Evolutionary conservation across 371 early-diverging fungal species (phyloP).

Genomic region (Lichtheimia corymbifera): DNA sequence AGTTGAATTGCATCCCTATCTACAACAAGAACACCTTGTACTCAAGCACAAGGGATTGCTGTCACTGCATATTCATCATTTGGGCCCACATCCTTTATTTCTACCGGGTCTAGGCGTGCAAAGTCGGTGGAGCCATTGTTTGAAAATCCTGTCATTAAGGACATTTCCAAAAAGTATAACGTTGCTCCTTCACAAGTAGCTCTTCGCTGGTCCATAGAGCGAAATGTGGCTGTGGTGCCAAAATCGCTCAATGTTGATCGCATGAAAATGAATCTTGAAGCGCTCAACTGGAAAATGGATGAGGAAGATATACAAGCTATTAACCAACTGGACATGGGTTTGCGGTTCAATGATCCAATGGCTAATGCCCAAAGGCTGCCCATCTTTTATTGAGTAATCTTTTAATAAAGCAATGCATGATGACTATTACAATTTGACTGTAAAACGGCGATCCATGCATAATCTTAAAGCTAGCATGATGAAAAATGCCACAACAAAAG

Average conservation of each 20-base stretch:
- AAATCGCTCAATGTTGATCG: slow-evolving; percentile 55
- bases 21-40: slow-evolving; percentile 56
- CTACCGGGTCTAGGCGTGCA: slow-evolving; percentile 31
- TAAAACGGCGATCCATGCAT: slow-evolving; percentile 1
- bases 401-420: neutral
- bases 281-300: slow-evolving; percentile 28
- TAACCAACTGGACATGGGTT: slow-evolving; percentile 24
- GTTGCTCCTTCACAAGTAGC: slow-evolving; percentile 53
- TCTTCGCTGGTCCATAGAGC: slow-evolving; percentile 59
- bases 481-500: slow-evolving; percentile 19
- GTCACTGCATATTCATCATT: slow-evolving; percentile 65
- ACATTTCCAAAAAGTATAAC: slow-evolving; percentile 37
- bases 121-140: slow-evolving; percentile 26
- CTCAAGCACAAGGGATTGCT: slow-evolving; percentile 30
- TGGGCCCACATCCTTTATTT: slow-evolving; percentile 60
- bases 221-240: slow-evolving; percentile 63
- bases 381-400: slow-evolving; percentile 17
- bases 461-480: neutral
- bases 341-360: slow-evolving; percentile 3
- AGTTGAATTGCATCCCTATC: slow-evolving; percentile 70
- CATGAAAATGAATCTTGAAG: slow-evolving; percentile 45
- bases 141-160: slow-evolving; percentile 35
- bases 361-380: slow-evolving; percentile 24
- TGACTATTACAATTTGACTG: slow-evolving; percentile 1
- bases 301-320: slow-evolving; percentile 33